Percentiles rank a stretch among this genome's conserved stretches.
phyloP scores from a whole-genome alignment of 2,329 filamentous ascomycete genomes.

The Colletotrichum euphorbiae region DNA sequence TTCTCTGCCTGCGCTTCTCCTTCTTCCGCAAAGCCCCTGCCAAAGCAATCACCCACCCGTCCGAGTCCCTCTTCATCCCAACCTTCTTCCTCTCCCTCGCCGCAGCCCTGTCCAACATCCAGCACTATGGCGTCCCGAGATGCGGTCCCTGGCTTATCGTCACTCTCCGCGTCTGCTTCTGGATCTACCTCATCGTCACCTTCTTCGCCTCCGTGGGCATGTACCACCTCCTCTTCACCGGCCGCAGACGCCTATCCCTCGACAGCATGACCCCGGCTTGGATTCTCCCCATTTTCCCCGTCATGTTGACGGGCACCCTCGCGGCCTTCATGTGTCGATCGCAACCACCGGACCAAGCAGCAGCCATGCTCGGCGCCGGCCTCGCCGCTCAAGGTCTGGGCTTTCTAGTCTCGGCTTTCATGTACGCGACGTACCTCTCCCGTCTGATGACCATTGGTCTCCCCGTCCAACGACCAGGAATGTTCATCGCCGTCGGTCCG shows the following conservation, averaged over 20 bases:
- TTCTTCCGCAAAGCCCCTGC: conserved; percentile 58
- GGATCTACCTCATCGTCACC: conserved; percentile 68
- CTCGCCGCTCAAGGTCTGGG: conserved; percentile 72
- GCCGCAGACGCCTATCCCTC: conserved; percentile 55
- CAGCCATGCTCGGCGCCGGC: conserved; percentile 68
- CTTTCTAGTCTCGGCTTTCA: conserved; percentile 67
- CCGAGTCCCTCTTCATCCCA: conserved; percentile 70
- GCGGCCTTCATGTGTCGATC: conserved; percentile 62
- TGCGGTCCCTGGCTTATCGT: conserved; percentile 62
- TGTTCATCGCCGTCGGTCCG: conserved; percentile 74
- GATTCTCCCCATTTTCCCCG: conserved; percentile 72
- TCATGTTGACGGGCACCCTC: conserved; percentile 72
- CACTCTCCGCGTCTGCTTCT: conserved; percentile 68
- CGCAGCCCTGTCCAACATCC: conserved; percentile 67
- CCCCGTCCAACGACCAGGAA: conserved; percentile 67
- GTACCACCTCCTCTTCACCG: conserved; percentile 69
- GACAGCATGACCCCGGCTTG: conserved; percentile 70
- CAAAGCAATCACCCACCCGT: conserved; percentile 59
- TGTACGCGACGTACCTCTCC: conserved; percentile 71
- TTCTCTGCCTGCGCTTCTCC: conserved; percentile 62
- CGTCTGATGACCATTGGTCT: conserved; percentile 67
- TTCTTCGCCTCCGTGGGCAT: conserved; percentile 65
- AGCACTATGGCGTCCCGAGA: conserved; percentile 61
- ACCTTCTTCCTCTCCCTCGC: conserved; percentile 71
- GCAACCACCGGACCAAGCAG: conserved; percentile 59